A percentile compares a stretch with the other conserved stretches of the same genome.
Evolutionary conservation across 2,329 filamentous ascomycete genomes (phyloP).

Genomic region (Aspergillus sergii): DNA sequence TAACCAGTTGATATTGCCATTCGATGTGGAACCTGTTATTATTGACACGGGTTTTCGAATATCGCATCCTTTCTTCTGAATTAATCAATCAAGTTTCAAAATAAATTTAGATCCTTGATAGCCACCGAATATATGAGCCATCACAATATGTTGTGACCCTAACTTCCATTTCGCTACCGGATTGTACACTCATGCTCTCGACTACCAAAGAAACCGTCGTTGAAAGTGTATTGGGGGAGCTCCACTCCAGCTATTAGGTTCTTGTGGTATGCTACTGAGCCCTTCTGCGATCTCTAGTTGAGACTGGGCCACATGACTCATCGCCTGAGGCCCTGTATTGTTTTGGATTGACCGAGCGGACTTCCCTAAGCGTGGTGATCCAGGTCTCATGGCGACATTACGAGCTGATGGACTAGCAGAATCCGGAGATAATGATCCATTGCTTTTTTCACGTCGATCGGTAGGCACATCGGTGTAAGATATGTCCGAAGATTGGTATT

Average conservation of each 20-base stretch:
- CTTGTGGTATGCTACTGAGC: slow-evolving; percentile 8
- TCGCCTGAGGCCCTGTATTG: too few relatives aligned
- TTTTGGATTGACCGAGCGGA: background rate
- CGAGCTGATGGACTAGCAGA: background rate
- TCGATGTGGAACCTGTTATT: background rate
- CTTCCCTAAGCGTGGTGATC: background rate
- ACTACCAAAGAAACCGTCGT: slow-evolving; percentile 37
- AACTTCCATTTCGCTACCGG: background rate
- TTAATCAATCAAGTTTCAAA: too few relatives aligned
- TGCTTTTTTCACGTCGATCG: background rate
- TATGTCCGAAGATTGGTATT: background rate
- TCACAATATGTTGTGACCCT: too few relatives aligned
- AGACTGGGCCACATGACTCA: background rate
- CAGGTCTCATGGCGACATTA: accelerated
- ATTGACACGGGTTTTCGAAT: background rate
- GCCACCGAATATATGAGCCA: background rate
- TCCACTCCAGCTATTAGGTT: slow-evolving; percentile 30
- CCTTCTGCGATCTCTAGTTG: background rate
- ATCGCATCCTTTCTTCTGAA: background rate
- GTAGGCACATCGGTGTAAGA: background rate
- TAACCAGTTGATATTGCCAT: background rate
- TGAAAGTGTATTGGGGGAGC: slow-evolving; percentile 36
- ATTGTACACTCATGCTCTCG: background rate
- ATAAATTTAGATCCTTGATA: background rate
- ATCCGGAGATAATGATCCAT: background rate